Conservation (phyloP, 2,329 filamentous ascomycete species). For the Colletotrichum acutatum region DNA sequence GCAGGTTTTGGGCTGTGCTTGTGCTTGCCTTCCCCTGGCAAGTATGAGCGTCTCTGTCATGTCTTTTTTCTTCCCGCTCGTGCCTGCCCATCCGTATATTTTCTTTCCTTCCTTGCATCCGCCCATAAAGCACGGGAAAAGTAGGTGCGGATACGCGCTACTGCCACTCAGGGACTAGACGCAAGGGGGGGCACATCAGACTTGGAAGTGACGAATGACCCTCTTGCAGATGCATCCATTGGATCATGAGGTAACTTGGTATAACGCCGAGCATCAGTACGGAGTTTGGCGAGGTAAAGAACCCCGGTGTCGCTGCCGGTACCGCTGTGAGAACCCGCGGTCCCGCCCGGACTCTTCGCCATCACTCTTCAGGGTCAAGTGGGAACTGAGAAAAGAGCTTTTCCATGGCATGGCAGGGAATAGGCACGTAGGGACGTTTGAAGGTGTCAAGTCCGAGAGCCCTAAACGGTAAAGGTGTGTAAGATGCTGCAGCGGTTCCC, state of each 20-base stretch:
- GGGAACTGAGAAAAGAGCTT: not conserved
- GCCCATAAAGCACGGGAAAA: not conserved
- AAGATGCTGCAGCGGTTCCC: not conserved
- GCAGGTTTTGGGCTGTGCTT: constrained; percentile 34
- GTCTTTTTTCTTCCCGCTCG: constrained; percentile 5
- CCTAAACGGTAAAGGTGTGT: not conserved
- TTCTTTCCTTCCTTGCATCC: not conserved
- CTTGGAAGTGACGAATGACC: constrained; percentile 32
- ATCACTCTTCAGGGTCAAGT: not conserved
- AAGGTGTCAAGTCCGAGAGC: not conserved
- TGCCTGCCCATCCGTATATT: not conserved
- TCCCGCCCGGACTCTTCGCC: not conserved
- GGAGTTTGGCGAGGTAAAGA: not conserved
- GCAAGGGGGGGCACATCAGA: constrained; percentile 3
- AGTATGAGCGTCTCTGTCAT: constrained; percentile 2
- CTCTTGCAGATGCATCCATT: constrained; percentile 29
- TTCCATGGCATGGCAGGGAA: not conserved
- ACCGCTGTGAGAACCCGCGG: not conserved
- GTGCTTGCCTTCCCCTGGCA: not conserved
- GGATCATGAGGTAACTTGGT: constrained; percentile 21
- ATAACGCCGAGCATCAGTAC: not conserved
- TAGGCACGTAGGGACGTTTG: not conserved
- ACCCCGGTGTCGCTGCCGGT: not conserved
- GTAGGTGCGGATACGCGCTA: constrained; percentile 8
- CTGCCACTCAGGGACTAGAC: constrained; percentile 7